Evolutionary conservation across 176 grass and related monocot genomes (phyloP), one percentile per base, ranked within the genome.

Genomic region (Oryza australiensis): DNA sequence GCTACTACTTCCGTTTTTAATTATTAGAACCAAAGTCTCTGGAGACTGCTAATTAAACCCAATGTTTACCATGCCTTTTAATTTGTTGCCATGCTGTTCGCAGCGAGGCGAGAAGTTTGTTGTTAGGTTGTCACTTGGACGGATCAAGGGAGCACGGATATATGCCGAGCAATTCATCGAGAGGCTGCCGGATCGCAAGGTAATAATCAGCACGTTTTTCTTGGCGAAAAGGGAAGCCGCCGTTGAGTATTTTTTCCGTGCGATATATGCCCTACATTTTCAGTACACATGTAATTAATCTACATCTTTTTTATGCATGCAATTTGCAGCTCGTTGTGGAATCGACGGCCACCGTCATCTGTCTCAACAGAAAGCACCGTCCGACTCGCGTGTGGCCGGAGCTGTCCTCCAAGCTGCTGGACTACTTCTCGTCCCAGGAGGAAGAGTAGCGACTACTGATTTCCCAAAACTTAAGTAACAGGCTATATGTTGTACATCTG

Each of bases 251-350:
- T 24, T 60, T 60, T 60, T 24, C 24, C 12, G 22, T 60, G 55
- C 8, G 35, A 4, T n/a, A n/a, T n/a, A n/a, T 55, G 6, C 46
- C 20, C 51, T 49, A 5, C 15, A 16, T 49, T 55, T 55, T 7
- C 18, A 22, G 1, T 22, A 55, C 49, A 53, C 49, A 20, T 2
- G 4, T 46, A 53, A 20, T 53, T n/a, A 55, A 22, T 55, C 20
- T 55, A 1, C 6, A 55, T 22, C 16, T 9, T 20, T 60, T 8
- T 60, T 0, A 60, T 60, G 55, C 55, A 11, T 60, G 7, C 9
- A 60, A 60, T 48, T 42, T 33, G 80, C 84, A 94, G 94, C 87
- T 89, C 12, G 83, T 94, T 60, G 12, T 94, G 91, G 87, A 94
- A 84, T 85, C 89, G 22, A 88, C 72, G 23, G 35, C 63, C 62